Evolutionary conservation across 805 yeast species (phyloP).

Genomic region (Yarrowia yakushimensis): DNA sequence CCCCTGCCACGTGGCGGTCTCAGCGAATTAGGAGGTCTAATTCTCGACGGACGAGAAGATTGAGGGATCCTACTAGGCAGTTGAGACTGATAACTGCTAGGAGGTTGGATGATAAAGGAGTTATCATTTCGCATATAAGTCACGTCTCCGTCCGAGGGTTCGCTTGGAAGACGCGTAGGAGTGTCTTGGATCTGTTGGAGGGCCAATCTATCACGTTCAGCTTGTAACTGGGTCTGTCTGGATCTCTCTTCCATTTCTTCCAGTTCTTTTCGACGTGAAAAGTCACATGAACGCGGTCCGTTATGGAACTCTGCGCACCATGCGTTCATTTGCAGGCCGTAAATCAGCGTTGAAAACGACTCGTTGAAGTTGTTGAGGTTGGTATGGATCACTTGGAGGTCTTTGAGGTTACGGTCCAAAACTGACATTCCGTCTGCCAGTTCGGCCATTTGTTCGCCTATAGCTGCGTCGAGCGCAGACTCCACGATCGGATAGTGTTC

Average conservation of each 20-base stretch:
- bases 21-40: neutral
- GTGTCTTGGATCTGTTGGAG: slow-evolving; percentile 16
- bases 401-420: slow-evolving; percentile 56
- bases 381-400: slow-evolving; percentile 57
- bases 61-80: slow-evolving; percentile 13
- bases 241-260: slow-evolving; percentile 9
- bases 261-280: slow-evolving; percentile 4
- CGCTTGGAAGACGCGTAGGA: neutral
- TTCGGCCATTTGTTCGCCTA: slow-evolving; percentile 32
- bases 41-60: neutral
- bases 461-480: slow-evolving; percentile 28
- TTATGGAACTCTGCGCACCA: slow-evolving; percentile 74
- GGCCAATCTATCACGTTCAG: neutral
- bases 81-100: neutral
- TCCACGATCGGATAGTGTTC: slow-evolving; percentile 28
- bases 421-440: slow-evolving; percentile 41
- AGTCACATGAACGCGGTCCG: slow-evolving; percentile 30
- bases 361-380: slow-evolving; percentile 66
- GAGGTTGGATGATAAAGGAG: slow-evolving; percentile 19
- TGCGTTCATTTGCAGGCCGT: slow-evolving; percentile 79
- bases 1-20: slow-evolving; percentile 3
- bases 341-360: slow-evolving; percentile 68
- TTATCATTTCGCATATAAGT: slow-evolving; percentile 15
- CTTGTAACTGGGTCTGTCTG: neutral
- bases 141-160: slow-evolving; percentile 20